Evolutionary conservation across 108 stramenopile genomes (phyloP).

Genomic region (Aurantiochytrium sp.): DNA sequence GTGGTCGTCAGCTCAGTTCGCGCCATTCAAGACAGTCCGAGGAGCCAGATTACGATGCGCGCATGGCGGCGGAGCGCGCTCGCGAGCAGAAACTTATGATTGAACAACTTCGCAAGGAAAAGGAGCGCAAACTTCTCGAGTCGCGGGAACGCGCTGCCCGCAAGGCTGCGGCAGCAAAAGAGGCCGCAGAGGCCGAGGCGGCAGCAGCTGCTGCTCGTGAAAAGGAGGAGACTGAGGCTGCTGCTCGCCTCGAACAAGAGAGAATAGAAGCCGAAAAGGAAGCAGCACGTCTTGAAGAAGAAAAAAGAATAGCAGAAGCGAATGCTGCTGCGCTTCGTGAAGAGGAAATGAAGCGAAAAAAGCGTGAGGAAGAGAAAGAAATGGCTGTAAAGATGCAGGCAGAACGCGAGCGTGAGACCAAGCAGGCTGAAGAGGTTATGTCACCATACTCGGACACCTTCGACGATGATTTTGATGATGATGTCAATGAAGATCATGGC

Average conservation of each 20-base stretch:
- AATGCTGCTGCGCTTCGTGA: no score
- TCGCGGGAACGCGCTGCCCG: neutral
- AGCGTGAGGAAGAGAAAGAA: no score
- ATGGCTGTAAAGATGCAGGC: neutral
- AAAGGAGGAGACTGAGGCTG: no score
- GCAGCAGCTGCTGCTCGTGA: no score
- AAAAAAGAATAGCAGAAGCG: no score
- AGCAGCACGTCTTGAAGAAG: no score
- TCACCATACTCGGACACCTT: neutral
- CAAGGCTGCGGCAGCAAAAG: neutral
- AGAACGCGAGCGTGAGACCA: neutral
- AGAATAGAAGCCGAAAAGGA: no score
- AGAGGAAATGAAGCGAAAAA: no score
- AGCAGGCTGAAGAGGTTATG: neutral
- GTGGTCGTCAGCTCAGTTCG: neutral
- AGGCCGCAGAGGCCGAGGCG: neutral
- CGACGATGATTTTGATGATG: neutral
- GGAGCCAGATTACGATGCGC: neutral
- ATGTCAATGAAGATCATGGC: neutral
- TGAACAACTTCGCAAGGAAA: neutral
- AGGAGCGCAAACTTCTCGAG: neutral
- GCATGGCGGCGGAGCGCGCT: neutral
- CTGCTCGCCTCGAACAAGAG: no score
- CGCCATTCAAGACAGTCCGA: neutral
- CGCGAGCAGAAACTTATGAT: neutral